Evolutionary conservation across 768 basidiomycete species (phyloP).

Genomic region (Auricularia sp.): DNA sequence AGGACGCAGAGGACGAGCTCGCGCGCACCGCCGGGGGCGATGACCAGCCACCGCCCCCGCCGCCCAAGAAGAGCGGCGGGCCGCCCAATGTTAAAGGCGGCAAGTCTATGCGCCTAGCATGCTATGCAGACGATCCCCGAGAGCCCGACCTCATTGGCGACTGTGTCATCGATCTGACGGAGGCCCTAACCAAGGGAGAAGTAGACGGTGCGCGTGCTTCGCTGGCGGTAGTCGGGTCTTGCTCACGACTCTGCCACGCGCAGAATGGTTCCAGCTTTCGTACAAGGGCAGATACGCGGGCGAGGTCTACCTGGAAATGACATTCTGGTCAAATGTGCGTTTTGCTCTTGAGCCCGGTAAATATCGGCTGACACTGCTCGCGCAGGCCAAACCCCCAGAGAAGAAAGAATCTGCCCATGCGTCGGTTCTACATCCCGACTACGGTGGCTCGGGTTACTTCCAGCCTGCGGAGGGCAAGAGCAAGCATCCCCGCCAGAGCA

Average conservation of each 20-base stretch:
- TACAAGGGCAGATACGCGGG: constrained; percentile 91
- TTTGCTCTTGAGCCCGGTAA: background rate
- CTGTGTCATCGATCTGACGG: constrained; percentile 73
- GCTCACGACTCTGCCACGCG: constrained; percentile 7
- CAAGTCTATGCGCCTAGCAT: constrained; percentile 65
- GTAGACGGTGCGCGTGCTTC: constrained; percentile 67
- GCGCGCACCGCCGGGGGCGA: constrained; percentile 28
- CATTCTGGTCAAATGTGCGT: constrained; percentile 90
- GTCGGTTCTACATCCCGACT: constrained; percentile 45
- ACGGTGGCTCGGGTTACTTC: constrained; percentile 73
- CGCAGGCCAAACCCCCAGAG: constrained; percentile 67
- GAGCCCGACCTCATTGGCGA: constrained; percentile 97
- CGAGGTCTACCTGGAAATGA: constrained; percentile 91
- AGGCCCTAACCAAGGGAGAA: constrained; percentile 89
- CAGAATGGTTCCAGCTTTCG: constrained; percentile 90
- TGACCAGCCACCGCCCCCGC: constrained; percentile 49
- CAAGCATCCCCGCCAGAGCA: constrained; percentile 16
- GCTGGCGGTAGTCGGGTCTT: constrained; percentile 4
- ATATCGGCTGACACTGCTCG: constrained; percentile 2
- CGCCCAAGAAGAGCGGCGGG: constrained; percentile 43
- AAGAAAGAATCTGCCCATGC: constrained; percentile 48
- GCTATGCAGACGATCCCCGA: constrained; percentile 89
- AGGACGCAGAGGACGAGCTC: constrained; percentile 54
- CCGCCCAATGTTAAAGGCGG: constrained; percentile 50
- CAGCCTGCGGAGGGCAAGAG: constrained; percentile 31